phyloP scores from a whole-genome alignment of 1,139 yeast genomes.

The Saccharomyces hybrid region DNA sequence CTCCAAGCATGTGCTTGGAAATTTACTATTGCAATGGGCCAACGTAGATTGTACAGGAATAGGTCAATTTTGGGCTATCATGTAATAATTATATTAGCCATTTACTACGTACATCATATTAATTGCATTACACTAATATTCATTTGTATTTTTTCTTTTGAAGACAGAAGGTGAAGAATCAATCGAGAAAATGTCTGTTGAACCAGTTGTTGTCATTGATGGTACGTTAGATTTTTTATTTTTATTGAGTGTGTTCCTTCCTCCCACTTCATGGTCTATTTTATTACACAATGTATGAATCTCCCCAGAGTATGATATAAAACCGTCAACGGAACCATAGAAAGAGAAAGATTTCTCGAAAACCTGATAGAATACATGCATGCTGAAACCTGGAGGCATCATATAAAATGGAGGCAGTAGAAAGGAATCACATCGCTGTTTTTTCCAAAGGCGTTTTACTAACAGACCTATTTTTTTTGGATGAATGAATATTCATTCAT shows the following conservation, averaged over 20 bases:
- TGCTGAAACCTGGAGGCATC: not conserved
- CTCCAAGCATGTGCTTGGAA: not conserved
- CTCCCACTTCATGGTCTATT: not conserved
- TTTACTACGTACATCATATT: not conserved
- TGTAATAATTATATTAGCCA: not conserved
- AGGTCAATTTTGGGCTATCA: not conserved
- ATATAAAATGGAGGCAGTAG: not conserved
- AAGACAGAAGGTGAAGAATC: conserved; percentile 7
- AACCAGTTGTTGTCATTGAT: conserved; percentile 96
- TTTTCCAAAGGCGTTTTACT: conserved; percentile 3
- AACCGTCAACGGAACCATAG: not conserved
- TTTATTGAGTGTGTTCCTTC: not conserved
- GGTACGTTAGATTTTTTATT: conserved; percentile 41
- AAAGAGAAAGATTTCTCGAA: not conserved
- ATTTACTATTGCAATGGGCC: not conserved
- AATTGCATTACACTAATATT: not conserved
- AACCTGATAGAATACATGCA: not conserved
- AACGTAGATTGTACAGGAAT: not conserved
- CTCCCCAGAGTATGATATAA: not conserved
- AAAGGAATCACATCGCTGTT: not conserved
- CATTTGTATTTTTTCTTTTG: not conserved
- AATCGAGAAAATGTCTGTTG: conserved; percentile 65
- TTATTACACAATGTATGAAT: not conserved
- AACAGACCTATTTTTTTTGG: conserved; percentile 4
- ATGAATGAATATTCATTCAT: not conserved